These are phyloP conservation scores for Chrysanthemum lavandulifolium DNA, from an alignment of 129 eudicot species.

Conservation along the genomic window DNA sequence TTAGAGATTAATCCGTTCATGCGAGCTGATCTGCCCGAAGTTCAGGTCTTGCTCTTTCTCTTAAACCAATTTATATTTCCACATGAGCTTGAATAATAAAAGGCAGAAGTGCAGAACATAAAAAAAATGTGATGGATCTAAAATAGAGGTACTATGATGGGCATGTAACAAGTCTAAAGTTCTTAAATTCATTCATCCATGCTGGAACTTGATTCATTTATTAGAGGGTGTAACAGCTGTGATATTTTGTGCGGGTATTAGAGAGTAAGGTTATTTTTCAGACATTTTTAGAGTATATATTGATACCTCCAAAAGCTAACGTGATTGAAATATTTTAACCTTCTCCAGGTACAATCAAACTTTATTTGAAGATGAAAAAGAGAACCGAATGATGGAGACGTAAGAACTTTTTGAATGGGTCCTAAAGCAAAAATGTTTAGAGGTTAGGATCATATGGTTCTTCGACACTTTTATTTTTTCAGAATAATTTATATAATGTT, in stretches of 20 bases:
- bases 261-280: constrained; percentile 70
- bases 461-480: too few relatives aligned
- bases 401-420: constrained; percentile 97
- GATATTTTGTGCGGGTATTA: constrained; percentile 90
- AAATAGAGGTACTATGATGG: too few relatives aligned
- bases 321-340: not conserved
- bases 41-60: constrained; percentile 54
- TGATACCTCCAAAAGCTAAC: too few relatives aligned
- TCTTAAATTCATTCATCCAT: too few relatives aligned
- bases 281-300: constrained; percentile 7
- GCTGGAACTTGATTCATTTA: constrained; percentile 91
- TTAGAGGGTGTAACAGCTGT: constrained; percentile 97
- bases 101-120: not conserved
- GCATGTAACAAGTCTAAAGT: too few relatives aligned
- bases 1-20: constrained; percentile 81
- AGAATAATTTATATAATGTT: not conserved
- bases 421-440: constrained; percentile 83
- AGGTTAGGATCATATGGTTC: constrained; percentile 41
- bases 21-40: constrained; percentile 69
- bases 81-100: constrained; percentile 7
- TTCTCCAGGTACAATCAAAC: constrained; percentile 82
- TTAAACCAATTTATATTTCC: constrained; percentile 10
- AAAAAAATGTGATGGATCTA: not conserved
- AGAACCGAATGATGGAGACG: constrained; percentile 86
- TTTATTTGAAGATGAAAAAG: constrained; percentile 82